Percentiles rank a stretch among this genome's conserved stretches.
phyloP scores from a whole-genome alignment of 148 eudicot species.

The Rhododendron kiyosumense region DNA sequence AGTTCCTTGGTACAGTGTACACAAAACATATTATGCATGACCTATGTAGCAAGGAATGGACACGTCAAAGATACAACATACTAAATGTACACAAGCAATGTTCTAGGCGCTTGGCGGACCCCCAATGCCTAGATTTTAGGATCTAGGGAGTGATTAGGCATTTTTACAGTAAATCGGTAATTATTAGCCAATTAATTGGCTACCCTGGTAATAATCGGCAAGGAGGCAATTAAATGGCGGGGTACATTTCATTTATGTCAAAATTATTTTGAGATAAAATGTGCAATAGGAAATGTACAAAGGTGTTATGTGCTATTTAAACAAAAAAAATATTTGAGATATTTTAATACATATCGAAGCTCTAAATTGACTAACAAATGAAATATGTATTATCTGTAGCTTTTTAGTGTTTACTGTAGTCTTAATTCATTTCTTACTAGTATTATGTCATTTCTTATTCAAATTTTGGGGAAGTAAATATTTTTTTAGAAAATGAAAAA shows the following conservation, averaged over 20 bases:
- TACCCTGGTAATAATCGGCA: neutral
- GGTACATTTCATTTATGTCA: too few species aligned
- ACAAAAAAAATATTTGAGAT: neutral
- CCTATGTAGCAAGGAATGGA: neutral
- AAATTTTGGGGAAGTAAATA: neutral
- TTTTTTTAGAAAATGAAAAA: neutral
- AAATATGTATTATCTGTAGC: neutral
- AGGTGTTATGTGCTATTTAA: neutral
- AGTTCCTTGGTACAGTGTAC: constrained; percentile 24
- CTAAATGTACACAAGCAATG: too few species aligned
- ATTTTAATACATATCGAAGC: too few species aligned
- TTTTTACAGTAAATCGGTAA: neutral
- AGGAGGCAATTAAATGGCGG: neutral
- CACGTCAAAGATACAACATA: neutral
- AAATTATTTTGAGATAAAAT: too few species aligned
- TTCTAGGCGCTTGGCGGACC: neutral
- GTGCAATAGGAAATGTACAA: neutral
- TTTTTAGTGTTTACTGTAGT: neutral
- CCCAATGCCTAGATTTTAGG: neutral
- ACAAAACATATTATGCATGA: neutral
- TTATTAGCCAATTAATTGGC: neutral
- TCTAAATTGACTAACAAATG: neutral
- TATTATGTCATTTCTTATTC: neutral
- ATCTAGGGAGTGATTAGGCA: neutral
- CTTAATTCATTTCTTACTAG: too few species aligned